Evolutionary conservation across 371 early-diverging fungal genomes (phyloP), one percentile per base, ranked within the genome.

Genomic region (Thermomucor indicae-seudaticae): DNA sequence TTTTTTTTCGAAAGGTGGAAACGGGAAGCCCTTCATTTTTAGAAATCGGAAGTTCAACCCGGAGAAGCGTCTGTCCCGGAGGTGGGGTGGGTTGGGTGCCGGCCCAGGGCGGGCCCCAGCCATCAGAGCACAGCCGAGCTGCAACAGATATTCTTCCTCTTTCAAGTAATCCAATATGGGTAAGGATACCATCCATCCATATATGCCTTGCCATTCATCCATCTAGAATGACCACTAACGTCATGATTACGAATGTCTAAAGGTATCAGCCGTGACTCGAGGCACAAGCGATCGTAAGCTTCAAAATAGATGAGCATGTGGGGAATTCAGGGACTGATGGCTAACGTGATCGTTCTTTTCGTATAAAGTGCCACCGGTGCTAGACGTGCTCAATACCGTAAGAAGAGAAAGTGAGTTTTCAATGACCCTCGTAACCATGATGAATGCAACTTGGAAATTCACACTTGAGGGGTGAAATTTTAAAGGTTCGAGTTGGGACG

Each of bases 401-500:
- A 95, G 89, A 97, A 96, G 95, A 86, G 97, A 79, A 59, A 59
- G 59, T 59, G 51, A 51, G 58, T 38, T 31, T 49, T 27, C 20
- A 39, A 12, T 39, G 4, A 22, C n/a, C n/a, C n/a, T n/a, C n/a
- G n/a, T n/a, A n/a, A n/a, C n/a, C n/a, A n/a, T n/a, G n/a, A n/a
- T n/a, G n/a, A n/a, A n/a, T n/a, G n/a, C n/a, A n/a, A n/a, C n/a
- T n/a, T n/a, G n/a, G n/a, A n/a, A n/a, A n/a, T n/a, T n/a, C n/a
- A n/a, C n/a, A n/a, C n/a, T n/a, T n/a, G n/a, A n/a, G n/a, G n/a
- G n/a, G n/a, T n/a, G 4, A 19, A 39, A 39, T 39, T 39, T 22
- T 14, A n/a, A 39, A 97, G 97, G 90, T 94, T 95, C 83, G 93
- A 93, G 75, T 84, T 95, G 64, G 99, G 96, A 62, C 91, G 98